Conservation (phyloP, 169 alveolate genomes). For the Eimeria brunetti region DNA sequence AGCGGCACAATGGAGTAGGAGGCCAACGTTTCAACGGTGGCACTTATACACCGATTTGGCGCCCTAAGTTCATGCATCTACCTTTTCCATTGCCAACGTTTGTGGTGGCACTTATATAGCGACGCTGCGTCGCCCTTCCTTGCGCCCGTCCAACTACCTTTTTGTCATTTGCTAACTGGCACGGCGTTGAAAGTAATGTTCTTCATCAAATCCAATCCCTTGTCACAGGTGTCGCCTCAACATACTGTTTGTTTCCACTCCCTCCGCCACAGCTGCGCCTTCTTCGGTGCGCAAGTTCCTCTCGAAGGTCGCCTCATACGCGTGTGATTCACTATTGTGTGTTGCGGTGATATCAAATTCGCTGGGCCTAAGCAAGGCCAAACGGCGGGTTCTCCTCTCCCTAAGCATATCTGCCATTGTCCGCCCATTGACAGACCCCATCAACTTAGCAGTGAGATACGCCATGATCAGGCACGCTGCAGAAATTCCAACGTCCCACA, state of each 20-base stretch:
- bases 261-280: conserved; percentile 12
- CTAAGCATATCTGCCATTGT: conserved; percentile 31
- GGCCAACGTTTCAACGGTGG: conserved; percentile 1
- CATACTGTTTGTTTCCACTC: conserved; percentile 7
- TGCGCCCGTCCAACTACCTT: not conserved
- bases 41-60: too few relatives aligned
- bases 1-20: not conserved
- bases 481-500: conserved; percentile 15
- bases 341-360: not conserved
- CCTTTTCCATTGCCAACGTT: too few relatives aligned
- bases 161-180: not conserved
- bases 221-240: not conserved
- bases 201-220: not conserved
- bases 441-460: not conserved
- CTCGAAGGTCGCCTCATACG: not conserved
- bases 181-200: not conserved
- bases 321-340: not conserved
- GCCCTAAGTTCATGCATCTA: too few relatives aligned
- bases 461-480: not conserved
- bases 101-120: not conserved
- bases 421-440: conserved; percentile 26
- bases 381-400: not conserved
- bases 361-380: not conserved
- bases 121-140: not conserved
- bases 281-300: not conserved